phyloP scores from a whole-genome alignment of 108 stramenopile genomes.

The Skeletonema menzelii region DNA sequence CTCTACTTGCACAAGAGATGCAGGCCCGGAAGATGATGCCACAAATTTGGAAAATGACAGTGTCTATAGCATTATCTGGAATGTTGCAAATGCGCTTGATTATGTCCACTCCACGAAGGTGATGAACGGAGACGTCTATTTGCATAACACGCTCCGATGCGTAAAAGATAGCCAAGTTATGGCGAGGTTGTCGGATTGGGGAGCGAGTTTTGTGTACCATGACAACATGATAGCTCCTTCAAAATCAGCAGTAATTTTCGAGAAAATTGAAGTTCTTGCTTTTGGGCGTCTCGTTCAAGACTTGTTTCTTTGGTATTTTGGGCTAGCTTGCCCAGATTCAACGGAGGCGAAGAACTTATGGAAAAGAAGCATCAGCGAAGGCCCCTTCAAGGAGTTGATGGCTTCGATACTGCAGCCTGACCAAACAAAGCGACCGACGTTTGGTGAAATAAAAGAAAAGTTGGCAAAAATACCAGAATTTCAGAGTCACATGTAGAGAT shows the following conservation, averaged over 20 bases:
- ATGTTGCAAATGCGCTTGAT: constrained; percentile 28
- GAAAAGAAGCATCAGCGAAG: constrained; percentile 3
- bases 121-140: constrained; percentile 33
- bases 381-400: constrained; percentile 16
- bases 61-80: constrained; percentile 19
- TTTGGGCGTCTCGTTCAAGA: constrained; percentile 41
- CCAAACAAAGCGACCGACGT: constrained; percentile 14
- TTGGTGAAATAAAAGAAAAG: constrained; percentile 10
- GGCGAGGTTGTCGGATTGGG: constrained; percentile 26
- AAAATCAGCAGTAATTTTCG: constrained; percentile 8
- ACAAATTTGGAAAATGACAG: constrained; percentile 6
- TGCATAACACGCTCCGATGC: constrained; percentile 35
- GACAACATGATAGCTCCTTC: not conserved
- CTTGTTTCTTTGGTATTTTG: constrained; percentile 32
- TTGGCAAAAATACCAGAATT: constrained; percentile 15
- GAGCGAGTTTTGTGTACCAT: constrained; percentile 30
- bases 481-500: not conserved
- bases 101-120: constrained; percentile 28
- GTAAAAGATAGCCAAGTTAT: not conserved
- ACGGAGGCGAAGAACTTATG: constrained; percentile 5
- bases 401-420: constrained; percentile 13
- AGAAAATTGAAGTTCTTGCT: constrained; percentile 35
- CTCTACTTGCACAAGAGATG: constrained; percentile 26
- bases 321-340: constrained; percentile 15
- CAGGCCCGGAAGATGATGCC: constrained; percentile 31